Evolutionary conservation across 176 grass and related monocot species (phyloP).

Genomic region (Aegilops longissima): DNA sequence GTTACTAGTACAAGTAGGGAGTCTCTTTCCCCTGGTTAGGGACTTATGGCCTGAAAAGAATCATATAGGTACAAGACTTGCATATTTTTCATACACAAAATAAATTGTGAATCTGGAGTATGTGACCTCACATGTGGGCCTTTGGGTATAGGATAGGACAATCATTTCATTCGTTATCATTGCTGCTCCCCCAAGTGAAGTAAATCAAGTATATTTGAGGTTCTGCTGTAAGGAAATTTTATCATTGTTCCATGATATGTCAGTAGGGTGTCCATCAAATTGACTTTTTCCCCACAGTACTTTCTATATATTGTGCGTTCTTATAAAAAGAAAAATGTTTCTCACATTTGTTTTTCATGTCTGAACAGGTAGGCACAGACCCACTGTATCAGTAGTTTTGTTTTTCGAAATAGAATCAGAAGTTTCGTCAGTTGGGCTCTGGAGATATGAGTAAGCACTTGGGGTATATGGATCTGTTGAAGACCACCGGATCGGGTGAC

Average conservation of each 20-base stretch:
- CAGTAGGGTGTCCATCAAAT: neutral
- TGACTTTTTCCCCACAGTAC: neutral
- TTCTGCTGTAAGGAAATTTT: neutral
- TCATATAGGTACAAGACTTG: neutral
- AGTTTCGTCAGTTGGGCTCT: neutral
- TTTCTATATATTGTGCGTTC: too few relatives aligned
- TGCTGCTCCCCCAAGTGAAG: neutral
- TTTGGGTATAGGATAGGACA: neutral
- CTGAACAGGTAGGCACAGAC: neutral
- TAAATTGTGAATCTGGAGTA: neutral
- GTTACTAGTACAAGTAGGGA: neutral
- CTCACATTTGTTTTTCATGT: slow-evolving; percentile 13
- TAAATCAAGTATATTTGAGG: neutral
- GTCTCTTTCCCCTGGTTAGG: neutral
- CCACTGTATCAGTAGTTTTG: neutral
- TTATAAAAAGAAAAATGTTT: neutral
- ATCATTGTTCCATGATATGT: neutral
- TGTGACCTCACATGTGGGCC: neutral
- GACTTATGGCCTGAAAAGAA: neutral
- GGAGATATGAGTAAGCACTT: slow-evolving; percentile 13
- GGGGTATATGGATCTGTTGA: neutral
- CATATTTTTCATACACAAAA: neutral
- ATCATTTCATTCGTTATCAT: neutral
- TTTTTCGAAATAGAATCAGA: neutral
- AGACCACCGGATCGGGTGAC: neutral